These are phyloP conservation scores for Lyophyllum atratum DNA, from an alignment of 768 basidiomycete genomes.

Conservation along the genomic window DNA sequence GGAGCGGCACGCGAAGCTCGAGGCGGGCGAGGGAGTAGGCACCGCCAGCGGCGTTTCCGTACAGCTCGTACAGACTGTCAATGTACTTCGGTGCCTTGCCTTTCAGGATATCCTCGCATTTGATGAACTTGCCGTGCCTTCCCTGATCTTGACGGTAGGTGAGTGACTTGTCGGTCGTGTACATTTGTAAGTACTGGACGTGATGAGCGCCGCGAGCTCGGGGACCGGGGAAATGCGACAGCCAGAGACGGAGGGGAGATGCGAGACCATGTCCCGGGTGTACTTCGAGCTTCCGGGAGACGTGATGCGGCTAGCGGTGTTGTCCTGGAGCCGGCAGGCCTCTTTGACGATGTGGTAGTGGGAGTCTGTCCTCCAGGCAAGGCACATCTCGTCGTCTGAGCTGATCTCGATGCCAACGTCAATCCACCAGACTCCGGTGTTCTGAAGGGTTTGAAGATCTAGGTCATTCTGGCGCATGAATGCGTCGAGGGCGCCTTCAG, in stretches of 20 bases:
- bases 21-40: slow-evolving; percentile 26
- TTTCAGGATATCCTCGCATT: slow-evolving; percentile 17
- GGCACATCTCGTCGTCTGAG: slow-evolving; percentile 17
- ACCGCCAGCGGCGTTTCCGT: slow-evolving; percentile 12
- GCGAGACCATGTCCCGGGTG: slow-evolving; percentile 26
- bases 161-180: slow-evolving; percentile 34
- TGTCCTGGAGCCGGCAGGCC: slow-evolving; percentile 8
- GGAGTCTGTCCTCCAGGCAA: slow-evolving; percentile 31
- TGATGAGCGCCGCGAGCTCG: slow-evolving; percentile 15
- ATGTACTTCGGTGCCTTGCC: slow-evolving; percentile 8
- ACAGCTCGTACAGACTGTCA: slow-evolving; percentile 19
- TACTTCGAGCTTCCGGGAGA: slow-evolving; percentile 21
- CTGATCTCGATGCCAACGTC: slow-evolving; percentile 31
- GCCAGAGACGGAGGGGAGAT: slow-evolving; percentile 30
- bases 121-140: slow-evolving; percentile 23
- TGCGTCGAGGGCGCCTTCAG: background rate
- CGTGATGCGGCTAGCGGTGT: slow-evolving; percentile 23
- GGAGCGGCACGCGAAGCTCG: slow-evolving; percentile 28
- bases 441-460: background rate
- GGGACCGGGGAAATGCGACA: slow-evolving; percentile 27
- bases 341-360: slow-evolving; percentile 23
- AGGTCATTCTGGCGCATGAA: background rate
- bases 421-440: slow-evolving; percentile 23
- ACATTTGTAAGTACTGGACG: slow-evolving; percentile 30
- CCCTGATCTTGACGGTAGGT: slow-evolving; percentile 20